Percentiles rank a stretch among this genome's conserved stretches.
Conservation (phyloP, 257 asterid species). For the Verbena officinalis region DNA sequence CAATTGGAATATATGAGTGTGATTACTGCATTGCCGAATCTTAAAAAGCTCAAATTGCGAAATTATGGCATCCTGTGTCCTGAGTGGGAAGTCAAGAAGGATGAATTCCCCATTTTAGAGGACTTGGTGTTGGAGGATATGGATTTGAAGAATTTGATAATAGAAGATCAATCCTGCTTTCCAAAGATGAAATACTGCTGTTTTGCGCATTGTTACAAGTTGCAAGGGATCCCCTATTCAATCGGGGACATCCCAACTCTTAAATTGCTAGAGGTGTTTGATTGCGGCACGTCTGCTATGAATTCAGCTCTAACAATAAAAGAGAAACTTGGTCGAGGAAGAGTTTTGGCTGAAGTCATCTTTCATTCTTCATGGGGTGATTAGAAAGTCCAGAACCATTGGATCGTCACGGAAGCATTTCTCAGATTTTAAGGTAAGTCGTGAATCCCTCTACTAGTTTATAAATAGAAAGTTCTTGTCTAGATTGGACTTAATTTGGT, state of each 20-base stretch:
- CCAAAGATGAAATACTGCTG: background rate
- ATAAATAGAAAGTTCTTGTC: too few relatives aligned
- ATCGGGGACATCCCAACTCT: background rate
- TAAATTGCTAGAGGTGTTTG: background rate
- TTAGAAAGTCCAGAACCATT: background rate
- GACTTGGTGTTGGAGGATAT: background rate
- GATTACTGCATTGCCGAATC: background rate
- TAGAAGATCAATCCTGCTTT: background rate
- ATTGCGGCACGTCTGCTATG: background rate
- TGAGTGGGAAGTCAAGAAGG: background rate
- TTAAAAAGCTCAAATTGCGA: background rate
- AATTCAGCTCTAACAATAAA: background rate
- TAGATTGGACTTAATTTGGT: too few relatives aligned
- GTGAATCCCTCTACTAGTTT: too few relatives aligned
- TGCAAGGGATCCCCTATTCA: conserved; percentile 5
- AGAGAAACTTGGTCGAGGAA: background rate
- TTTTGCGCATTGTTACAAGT: conserved; percentile 1
- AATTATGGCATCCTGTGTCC: background rate
- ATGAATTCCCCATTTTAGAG: background rate
- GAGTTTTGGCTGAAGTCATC: background rate
- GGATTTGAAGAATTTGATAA: background rate
- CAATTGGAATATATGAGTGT: background rate
- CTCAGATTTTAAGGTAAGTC: background rate
- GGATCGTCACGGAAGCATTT: background rate
- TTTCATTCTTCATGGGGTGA: background rate